Base-by-base conservation (phyloP, 139 green algal genomes). In the Diplosphaera chodatii region DNA sequence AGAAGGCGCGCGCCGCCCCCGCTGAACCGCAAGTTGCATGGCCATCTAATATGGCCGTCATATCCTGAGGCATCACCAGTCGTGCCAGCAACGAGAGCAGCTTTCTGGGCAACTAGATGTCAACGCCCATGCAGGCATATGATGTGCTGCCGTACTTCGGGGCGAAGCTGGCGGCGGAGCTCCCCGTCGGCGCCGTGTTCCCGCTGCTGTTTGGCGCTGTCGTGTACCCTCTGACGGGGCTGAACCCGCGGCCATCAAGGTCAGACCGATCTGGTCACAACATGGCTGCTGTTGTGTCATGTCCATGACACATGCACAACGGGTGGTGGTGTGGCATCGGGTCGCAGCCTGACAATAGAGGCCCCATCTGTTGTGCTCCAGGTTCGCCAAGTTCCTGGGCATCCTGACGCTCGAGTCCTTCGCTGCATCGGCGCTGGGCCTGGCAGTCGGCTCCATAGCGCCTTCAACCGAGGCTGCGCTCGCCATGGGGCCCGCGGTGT, bases 141-240 rank as follows among this genome's bases (percentile, higher is more conserved):
- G 31, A 40, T 32, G 37, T 85, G 33, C 67, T 69, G 32, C 78
- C 84, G 32, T 91, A 91, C 80, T 84, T 96, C 37, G 72, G 82
- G 23, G 81, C 80, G 71, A 97, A 97, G 85, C 84, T 97, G 67
- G 75, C 87, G 29, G 91, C 91, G 28, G 92, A 97, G 83, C 77
- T 92, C 33, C 92, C 92, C 40, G 71, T 96, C 33, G 78, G 85
- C 32, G 87, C 90, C 3, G 37, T 95, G 20, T 96, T 96, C 77
- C 91, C 91, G 13, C 67, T 88, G 64, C 73, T 94, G 18, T 97
- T 97, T 82, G 89, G 80, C 31, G 62, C 68, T 31, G 33, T 95
- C 1, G 82, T 96, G 3, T 97, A 97, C 84, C 90, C 92, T 16
- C 68, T 89, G 68, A 85, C 81, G 23, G 91, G 92, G 63, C 88